Evolutionary conservation across 192 early-diverging fungal genomes (phyloP).

Genomic region (Phycomyces blakesleeanus): DNA sequence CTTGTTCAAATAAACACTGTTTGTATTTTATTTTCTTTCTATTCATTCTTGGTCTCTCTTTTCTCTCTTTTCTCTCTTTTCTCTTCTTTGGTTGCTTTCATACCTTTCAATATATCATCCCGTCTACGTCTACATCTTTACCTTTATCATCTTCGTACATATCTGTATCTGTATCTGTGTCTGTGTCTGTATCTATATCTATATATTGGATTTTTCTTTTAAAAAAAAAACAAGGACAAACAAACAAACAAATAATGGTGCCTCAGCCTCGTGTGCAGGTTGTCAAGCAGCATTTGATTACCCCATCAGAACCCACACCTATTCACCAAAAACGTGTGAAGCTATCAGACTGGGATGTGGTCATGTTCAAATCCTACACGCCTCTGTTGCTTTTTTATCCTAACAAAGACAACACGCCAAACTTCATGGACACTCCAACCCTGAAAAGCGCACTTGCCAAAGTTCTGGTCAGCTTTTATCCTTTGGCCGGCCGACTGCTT

Average conservation of each 20-base stretch:
- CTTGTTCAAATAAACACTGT: neutral
- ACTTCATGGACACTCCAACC: conserved; percentile 15
- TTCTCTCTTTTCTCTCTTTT: neutral
- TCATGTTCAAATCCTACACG: conserved; percentile 33
- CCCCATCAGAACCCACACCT: conserved; percentile 6
- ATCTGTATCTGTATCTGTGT: too few species aligned
- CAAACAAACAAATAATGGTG: conserved; percentile 11
- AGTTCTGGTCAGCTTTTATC: conserved; percentile 21
- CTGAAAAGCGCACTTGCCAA: conserved; percentile 4
- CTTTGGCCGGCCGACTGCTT: conserved; percentile 17
- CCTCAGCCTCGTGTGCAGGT: conserved; percentile 19
- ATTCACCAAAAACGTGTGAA: neutral
- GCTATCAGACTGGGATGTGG: conserved; percentile 28
- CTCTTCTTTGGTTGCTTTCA: neutral
- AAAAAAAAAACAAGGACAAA: too few species aligned
- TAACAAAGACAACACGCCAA: conserved; percentile 3
- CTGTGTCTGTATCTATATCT: too few species aligned
- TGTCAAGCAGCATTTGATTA: neutral
- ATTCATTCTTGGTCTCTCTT: neutral
- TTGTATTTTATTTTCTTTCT: neutral
- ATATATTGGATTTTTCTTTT: too few species aligned
- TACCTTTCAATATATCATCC: neutral
- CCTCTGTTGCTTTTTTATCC: conserved; percentile 23
- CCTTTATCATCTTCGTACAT: too few species aligned
- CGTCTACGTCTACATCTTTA: too few species aligned